Evolutionary conservation across 495 filamentous ascomycete genomes (phyloP).

Genomic region (Halenospora varia): DNA sequence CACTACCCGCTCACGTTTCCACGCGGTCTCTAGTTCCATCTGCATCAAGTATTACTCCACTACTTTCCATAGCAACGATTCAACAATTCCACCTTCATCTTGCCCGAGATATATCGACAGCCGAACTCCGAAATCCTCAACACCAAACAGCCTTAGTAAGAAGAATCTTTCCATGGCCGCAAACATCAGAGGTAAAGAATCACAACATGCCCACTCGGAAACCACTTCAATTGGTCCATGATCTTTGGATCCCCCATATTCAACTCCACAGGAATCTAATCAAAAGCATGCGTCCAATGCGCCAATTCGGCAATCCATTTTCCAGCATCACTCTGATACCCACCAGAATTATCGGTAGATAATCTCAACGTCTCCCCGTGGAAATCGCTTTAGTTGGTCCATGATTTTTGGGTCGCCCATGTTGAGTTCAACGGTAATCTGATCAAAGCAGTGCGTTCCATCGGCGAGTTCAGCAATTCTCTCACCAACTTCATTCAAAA

Average conservation of each 20-base stretch:
- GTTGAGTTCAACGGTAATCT: slow-evolving; percentile 70
- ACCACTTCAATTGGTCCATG: slow-evolving; percentile 33
- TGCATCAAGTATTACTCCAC: too few species aligned
- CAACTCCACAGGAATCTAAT: slow-evolving; percentile 75
- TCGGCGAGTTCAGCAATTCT: too few species aligned
- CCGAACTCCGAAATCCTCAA: not conserved
- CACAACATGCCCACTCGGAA: slow-evolving; percentile 39
- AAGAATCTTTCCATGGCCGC: not conserved
- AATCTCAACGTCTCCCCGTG: slow-evolving; percentile 42
- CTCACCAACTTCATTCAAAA: too few species aligned
- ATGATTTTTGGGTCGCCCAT: slow-evolving; percentile 56
- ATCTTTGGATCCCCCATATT: slow-evolving; percentile 56
- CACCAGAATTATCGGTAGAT: slow-evolving; percentile 37
- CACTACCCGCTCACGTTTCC: too few species aligned
- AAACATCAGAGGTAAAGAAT: slow-evolving; percentile 42
- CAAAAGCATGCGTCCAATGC: too few species aligned
- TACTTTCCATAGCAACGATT: too few species aligned
- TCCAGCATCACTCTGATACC: too few species aligned
- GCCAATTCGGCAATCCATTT: too few species aligned
- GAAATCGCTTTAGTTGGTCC: slow-evolving; percentile 29
- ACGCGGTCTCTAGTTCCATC: too few species aligned
- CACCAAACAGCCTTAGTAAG: not conserved
- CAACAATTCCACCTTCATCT: too few species aligned
- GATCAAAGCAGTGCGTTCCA: slow-evolving; percentile 80
- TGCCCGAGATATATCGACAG: too few species aligned